phyloP scores from a whole-genome alignment of 2,329 filamentous ascomycete genomes.

The Fusarium oligoseptatum region DNA sequence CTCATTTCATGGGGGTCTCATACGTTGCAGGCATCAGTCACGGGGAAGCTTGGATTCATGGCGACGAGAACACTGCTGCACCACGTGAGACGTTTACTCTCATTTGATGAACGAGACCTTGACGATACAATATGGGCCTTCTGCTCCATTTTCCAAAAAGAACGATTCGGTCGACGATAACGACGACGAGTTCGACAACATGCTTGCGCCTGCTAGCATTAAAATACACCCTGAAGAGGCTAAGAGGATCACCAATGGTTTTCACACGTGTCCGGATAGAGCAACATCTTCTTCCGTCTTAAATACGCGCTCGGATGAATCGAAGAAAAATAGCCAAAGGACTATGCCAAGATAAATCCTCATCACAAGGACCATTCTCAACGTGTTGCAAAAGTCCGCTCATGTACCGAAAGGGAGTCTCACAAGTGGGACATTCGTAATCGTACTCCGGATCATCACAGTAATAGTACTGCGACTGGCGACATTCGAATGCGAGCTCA shows the following conservation, averaged over 20 bases:
- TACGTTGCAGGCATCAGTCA: conserved; percentile 31
- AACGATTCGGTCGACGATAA: not conserved
- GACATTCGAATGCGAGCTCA: conserved; percentile 3
- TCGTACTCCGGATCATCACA: conserved; percentile 37
- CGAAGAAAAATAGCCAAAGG: not conserved
- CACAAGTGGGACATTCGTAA: conserved; percentile 35
- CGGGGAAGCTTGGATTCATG: conserved; percentile 19
- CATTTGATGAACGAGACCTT: conserved; percentile 1
- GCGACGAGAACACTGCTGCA: not conserved
- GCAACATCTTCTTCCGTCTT: not conserved
- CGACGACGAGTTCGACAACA: not conserved
- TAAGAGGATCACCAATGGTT: not conserved
- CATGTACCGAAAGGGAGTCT: conserved; percentile 10
- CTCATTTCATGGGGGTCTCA: conserved; percentile 21
- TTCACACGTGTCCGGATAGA: not conserved
- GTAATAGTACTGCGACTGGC: not conserved
- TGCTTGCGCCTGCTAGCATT: conserved; percentile 13
- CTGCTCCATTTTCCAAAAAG: conserved; percentile 1
- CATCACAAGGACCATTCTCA: conserved; percentile 39
- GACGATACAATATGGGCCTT: not conserved
- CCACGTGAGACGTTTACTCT: conserved; percentile 12
- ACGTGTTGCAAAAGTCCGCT: conserved; percentile 43
- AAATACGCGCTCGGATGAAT: not conserved
- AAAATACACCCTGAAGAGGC: not conserved
- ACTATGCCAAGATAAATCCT: not conserved